A percentile compares a stretch with the other conserved stretches of the same genome.
phyloP scores from a whole-genome alignment of 306 rosid genomes.

The Senna siamea region DNA sequence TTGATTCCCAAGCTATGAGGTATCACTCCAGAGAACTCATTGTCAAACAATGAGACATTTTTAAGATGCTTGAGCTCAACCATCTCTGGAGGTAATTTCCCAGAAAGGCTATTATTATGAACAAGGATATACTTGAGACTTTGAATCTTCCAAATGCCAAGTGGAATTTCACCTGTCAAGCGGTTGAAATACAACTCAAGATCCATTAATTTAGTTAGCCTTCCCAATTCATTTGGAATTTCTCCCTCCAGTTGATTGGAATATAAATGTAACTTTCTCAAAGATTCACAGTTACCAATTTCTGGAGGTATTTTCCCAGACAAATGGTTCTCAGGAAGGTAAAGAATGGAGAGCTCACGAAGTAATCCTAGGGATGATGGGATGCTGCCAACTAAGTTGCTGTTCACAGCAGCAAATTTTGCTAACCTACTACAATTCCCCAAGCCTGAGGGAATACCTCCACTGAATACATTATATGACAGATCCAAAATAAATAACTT shows the following conservation, averaged over 20 bases:
- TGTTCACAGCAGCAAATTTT: slow-evolving; percentile 20
- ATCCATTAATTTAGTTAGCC: slow-evolving; percentile 43
- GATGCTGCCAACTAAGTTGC: slow-evolving; percentile 52
- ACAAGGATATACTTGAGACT: slow-evolving; percentile 33
- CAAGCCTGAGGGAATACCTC: too few species aligned
- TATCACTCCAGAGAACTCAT: slow-evolving; percentile 61
- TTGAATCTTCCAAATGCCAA: slow-evolving; percentile 67
- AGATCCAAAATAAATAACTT: slow-evolving; percentile 46
- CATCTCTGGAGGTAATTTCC: slow-evolving; percentile 57
- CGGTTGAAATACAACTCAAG: slow-evolving; percentile 50
- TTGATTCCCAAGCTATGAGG: too few species aligned
- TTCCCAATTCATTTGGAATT: slow-evolving; percentile 62
- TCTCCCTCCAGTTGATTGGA: slow-evolving; percentile 55
- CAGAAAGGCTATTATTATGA: slow-evolving; percentile 57
- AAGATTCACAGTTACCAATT: slow-evolving; percentile 51
- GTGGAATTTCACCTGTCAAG: slow-evolving; percentile 64
- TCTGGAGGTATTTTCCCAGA: slow-evolving; percentile 60
- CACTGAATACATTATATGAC: slow-evolving; percentile 37
- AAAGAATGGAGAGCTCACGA: slow-evolving; percentile 22
- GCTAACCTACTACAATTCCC: slow-evolving; percentile 47
- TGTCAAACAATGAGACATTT: slow-evolving; percentile 52
- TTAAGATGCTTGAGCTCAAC: slow-evolving; percentile 55
- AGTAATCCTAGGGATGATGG: slow-evolving; percentile 63
- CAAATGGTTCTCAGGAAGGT: slow-evolving; percentile 48
- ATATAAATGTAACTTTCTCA: slow-evolving; percentile 41